Evolutionary conservation across 176 grass and related monocot species (phyloP).

Genomic region (Miscanthus lutarioriparius): DNA sequence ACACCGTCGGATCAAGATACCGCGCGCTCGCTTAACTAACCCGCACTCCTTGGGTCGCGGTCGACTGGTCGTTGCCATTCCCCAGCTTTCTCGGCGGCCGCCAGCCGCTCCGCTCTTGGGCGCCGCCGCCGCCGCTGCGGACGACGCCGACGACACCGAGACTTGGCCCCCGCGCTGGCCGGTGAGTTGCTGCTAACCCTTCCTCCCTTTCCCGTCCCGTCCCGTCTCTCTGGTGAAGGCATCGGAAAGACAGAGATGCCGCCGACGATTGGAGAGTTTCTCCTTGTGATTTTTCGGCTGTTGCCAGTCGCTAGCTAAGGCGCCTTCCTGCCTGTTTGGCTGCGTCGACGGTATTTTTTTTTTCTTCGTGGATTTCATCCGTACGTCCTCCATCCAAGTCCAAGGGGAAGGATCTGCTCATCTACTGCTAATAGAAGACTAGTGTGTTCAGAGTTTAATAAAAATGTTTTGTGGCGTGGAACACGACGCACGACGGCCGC

Average conservation of each 20-base stretch:
- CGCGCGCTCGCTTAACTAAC: neutral
- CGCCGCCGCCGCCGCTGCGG: constrained; percentile 15
- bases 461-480: neutral
- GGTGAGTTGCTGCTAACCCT: constrained; percentile 19
- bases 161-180: neutral
- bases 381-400: neutral
- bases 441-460: neutral
- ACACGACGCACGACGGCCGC: neutral
- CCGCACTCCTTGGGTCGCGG: neutral
- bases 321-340: neutral
- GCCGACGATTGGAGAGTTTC: neutral
- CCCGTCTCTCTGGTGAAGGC: neutral
- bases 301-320: neutral
- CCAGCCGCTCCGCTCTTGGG: neutral
- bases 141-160: neutral
- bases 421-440: neutral
- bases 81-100: neutral
- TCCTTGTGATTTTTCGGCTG: neutral
- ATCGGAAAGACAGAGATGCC: neutral
- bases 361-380: neutral
- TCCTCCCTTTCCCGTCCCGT: neutral
- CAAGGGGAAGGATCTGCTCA: neutral
- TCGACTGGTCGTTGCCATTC: neutral
- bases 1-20: neutral
- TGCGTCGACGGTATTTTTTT: neutral